Evolutionary conservation across 2,329 filamentous ascomycete genomes (phyloP).

Genomic region (Penicillium rolfsii): DNA sequence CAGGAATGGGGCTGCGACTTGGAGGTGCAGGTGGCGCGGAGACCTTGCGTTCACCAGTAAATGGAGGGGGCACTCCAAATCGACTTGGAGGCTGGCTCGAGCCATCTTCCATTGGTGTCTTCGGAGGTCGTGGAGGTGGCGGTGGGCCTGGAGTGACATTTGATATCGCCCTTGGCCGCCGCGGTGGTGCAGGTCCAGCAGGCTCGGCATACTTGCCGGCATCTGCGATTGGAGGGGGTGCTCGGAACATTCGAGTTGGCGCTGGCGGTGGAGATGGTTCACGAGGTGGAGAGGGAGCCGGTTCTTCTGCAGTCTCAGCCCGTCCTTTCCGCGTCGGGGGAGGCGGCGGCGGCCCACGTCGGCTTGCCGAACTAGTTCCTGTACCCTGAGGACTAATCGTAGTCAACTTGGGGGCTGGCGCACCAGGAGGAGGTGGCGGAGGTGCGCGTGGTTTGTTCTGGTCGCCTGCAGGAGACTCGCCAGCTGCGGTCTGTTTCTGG

Average conservation of each 20-base stretch:
- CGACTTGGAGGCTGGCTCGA: conserved; percentile 50
- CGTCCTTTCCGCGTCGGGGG: conserved; percentile 54
- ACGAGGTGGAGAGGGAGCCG: conserved; percentile 62
- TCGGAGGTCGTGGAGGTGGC: conserved; percentile 69
- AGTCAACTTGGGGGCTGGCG: conserved; percentile 45
- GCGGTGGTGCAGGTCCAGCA: conserved; percentile 51
- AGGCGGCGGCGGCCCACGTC: conserved; percentile 64
- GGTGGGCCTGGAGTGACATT: conserved; percentile 61
- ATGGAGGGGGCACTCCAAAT: conserved; percentile 80
- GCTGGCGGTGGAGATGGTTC: conserved; percentile 72
- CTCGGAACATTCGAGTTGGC: conserved; percentile 64
- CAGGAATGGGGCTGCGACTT: conserved; percentile 61
- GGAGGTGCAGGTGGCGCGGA: conserved; percentile 73
- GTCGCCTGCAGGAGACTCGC: conserved; percentile 46
- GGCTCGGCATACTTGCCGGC: conserved; percentile 80
- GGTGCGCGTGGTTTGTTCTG: conserved; percentile 58
- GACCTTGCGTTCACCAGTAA: conserved; percentile 66
- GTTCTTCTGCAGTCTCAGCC: conserved; percentile 58
- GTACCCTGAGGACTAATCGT: conserved; percentile 65
- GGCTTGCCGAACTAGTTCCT: conserved; percentile 55
- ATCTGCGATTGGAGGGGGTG: conserved; percentile 84
- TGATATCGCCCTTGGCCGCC: conserved; percentile 55
- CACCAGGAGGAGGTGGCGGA: conserved; percentile 61
- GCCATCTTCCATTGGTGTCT: conserved; percentile 70
- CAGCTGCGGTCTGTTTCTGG: conserved; percentile 57